A percentile compares a stretch with the other conserved stretches of the same genome.
Conservation (phyloP, 2,329 filamentous ascomycete species). For the Penicillium polonicum region DNA sequence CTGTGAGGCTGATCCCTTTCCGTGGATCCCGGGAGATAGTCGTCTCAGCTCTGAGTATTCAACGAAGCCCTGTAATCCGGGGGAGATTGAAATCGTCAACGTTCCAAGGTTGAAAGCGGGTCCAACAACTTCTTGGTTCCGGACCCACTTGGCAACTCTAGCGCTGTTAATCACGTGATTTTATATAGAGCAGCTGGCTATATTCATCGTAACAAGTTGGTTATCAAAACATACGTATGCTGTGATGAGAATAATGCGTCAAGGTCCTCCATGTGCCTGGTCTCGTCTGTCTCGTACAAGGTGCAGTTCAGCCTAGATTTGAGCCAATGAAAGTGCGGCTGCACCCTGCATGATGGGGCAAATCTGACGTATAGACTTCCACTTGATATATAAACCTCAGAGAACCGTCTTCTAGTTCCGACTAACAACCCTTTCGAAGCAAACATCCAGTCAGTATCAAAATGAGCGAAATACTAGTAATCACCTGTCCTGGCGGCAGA, state of each 20-base stretch:
- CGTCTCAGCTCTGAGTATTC: not conserved
- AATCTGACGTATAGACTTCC: not conserved
- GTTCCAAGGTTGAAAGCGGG: conserved; percentile 6
- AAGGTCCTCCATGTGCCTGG: too few relatives aligned
- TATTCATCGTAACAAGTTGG: not conserved
- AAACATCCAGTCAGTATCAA: not conserved
- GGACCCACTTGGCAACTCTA: not conserved
- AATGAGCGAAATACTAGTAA: not conserved
- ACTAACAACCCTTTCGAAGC: not conserved
- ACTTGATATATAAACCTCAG: not conserved
- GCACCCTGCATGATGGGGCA: not conserved
- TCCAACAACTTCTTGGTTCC: not conserved
- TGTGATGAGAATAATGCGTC: not conserved
- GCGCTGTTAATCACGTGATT: not conserved
- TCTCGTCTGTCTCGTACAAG: too few relatives aligned
- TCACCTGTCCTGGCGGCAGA: not conserved
- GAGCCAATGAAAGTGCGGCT: not conserved
- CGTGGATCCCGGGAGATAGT: not conserved
- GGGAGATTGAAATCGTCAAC: not conserved
- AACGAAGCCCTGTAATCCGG: not conserved
- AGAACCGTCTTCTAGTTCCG: not conserved
- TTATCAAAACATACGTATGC: not conserved
- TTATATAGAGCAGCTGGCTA: not conserved
- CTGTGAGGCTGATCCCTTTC: not conserved
- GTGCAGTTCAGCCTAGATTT: not conserved